Conservation (phyloP, 2,329 filamentous ascomycete genomes). For the Ilyonectria robusta region DNA sequence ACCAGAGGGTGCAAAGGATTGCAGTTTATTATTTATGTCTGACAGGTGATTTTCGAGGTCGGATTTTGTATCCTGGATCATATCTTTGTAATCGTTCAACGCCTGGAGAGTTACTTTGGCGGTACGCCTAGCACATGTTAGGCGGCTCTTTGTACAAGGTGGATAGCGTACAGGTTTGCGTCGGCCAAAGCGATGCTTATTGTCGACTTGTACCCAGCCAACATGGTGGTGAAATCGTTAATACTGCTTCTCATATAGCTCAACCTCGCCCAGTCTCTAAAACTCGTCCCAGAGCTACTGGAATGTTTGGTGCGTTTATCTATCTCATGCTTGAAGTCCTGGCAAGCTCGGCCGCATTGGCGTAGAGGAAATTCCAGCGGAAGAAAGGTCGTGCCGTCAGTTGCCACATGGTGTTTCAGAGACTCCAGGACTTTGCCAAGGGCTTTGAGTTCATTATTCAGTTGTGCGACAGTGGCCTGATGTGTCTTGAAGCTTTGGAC, state of each 20-base stretch:
- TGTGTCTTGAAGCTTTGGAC: slow-evolving; percentile 11
- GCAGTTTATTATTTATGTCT: slow-evolving; percentile 9
- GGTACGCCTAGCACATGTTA: slow-evolving; percentile 4
- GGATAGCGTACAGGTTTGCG: slow-evolving; percentile 8
- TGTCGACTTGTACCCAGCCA: slow-evolving; percentile 23
- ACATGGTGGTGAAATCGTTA: slow-evolving; percentile 13
- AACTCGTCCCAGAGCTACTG: slow-evolving; percentile 9
- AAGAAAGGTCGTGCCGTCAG: neutral
- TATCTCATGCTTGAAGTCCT: slow-evolving; percentile 10
- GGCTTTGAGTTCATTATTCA: slow-evolving; percentile 1
- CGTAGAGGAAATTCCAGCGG: slow-evolving; percentile 12
- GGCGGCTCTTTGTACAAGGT: neutral
- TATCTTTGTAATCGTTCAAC: slow-evolving; percentile 21
- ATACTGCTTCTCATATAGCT: slow-evolving; percentile 22
- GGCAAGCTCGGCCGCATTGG: slow-evolving; percentile 9
- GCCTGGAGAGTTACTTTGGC: slow-evolving; percentile 6
- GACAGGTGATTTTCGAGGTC: slow-evolving; percentile 12
- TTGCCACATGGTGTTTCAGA: slow-evolving; percentile 3
- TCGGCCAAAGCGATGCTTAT: slow-evolving; percentile 15
- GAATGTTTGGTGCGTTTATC: slow-evolving; percentile 7
- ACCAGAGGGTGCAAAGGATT: neutral
- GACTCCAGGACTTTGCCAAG: slow-evolving; percentile 3
- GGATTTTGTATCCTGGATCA: slow-evolving; percentile 9
- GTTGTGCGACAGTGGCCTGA: neutral
- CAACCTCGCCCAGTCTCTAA: slow-evolving; percentile 20